Percentiles rank a stretch among this genome's conserved stretches.
Conservation (phyloP, 1,139 yeast genomes). For the Lodderomyces orthopsilosis region DNA sequence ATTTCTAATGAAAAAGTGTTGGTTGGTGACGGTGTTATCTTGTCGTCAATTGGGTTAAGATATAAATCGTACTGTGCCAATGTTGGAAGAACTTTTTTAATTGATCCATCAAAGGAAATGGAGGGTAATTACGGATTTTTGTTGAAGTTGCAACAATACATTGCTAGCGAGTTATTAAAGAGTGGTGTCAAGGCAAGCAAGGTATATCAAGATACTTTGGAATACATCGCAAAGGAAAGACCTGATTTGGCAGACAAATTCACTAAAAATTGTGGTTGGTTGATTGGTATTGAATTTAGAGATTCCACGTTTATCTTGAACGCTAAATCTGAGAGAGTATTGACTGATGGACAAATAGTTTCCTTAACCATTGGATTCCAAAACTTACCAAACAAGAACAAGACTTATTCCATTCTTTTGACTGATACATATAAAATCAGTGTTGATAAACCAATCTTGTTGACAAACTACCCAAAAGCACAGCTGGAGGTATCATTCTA, state of each 20-base stretch:
- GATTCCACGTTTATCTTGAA: constrained; percentile 76
- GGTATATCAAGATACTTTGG: constrained; percentile 63
- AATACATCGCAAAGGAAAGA: constrained; percentile 52
- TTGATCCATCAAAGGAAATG: constrained; percentile 83
- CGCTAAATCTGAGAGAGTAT: constrained; percentile 64
- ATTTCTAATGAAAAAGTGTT: constrained; percentile 65
- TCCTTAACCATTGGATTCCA: constrained; percentile 78
- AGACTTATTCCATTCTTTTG: constrained; percentile 64
- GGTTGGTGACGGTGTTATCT: constrained; percentile 75
- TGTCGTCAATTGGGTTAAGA: constrained; percentile 82
- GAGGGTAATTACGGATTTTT: constrained; percentile 78
- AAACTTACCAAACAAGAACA: constrained; percentile 52
- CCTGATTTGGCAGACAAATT: constrained; percentile 67
- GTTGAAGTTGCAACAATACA: constrained; percentile 62
- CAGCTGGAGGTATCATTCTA: constrained; percentile 79
- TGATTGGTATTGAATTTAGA: constrained; percentile 87
- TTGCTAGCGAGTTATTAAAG: constrained; percentile 52
- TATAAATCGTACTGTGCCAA: constrained; percentile 90
- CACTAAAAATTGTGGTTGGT: constrained; percentile 84
- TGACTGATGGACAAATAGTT: constrained; percentile 73
- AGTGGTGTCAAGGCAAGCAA: constrained; percentile 67
- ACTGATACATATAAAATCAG: constrained; percentile 83
- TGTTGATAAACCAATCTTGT: constrained; percentile 56
- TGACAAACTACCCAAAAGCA: constrained; percentile 73
- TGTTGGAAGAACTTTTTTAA: constrained; percentile 81